Evolutionary conservation across 805 yeast species (phyloP), one percentile per base, ranked within the genome.

Genomic region (Metschnikowia gelsemii): DNA sequence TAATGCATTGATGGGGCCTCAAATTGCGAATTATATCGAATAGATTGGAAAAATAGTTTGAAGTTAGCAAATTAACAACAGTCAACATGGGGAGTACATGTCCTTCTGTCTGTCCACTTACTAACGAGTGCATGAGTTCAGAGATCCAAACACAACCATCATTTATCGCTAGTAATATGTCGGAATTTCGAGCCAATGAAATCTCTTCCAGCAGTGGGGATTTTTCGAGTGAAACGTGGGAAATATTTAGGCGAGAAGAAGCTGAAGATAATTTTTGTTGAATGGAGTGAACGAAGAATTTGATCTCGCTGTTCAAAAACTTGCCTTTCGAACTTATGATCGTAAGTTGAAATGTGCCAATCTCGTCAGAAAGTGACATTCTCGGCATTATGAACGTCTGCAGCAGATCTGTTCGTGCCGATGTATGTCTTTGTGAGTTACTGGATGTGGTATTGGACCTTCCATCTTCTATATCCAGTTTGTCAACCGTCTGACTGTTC

Each of bases 1-100:
- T 70, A 68, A 73, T 66, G 23, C 63, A 60, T 47, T 68, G 73
- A 39, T 55, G 58, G 0, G 75, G 75, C 23, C 54, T 56, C 13
- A 59, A 43, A 17, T 40, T 41, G 45, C 59, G 59, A 32, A 68
- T 62, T 28, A 70, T 53, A 8, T 68, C 72, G 43, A 67, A 61
- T 25, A 70, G 54, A 46, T 66, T 68, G 14, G 59, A 49, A 40
- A 70, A 70, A 49, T 68, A 70, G 49, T 70, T 68, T 26, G 61
- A 62, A 4, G 70, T 63, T 50, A 68, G 61, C 51, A 69, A 47
- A 43, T 70, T 70, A 31, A 70, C 59, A 8, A 70, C 57, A 11
- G 66, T 60, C 24, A 69, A 31, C 45, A 61, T 61, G 0, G 70
- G 68, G 8, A 41, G 18, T 6, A 24, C 24, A 4, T 33, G 49